Evolutionary conservation across 805 yeast species (phyloP).

Genomic region (Kodamaea leandrae): DNA sequence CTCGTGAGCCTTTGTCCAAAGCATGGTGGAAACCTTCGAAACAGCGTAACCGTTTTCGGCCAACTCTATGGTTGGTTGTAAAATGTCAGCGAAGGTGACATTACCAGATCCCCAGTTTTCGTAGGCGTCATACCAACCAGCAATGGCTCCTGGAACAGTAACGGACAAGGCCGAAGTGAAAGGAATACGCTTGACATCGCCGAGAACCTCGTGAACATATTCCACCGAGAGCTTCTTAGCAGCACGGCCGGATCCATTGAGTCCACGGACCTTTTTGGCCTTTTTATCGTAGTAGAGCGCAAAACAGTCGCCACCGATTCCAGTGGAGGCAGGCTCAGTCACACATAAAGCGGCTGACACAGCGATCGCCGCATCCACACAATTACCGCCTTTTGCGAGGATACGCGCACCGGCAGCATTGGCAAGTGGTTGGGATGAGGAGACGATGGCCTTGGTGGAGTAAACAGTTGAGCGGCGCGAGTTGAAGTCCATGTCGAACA

Average conservation of each 20-base stretch:
- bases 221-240: constrained; percentile 52
- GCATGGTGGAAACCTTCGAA: constrained; percentile 50
- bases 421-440: constrained; percentile 76
- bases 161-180: constrained; percentile 54
- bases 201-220: constrained; percentile 39
- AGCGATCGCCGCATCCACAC: constrained; percentile 64
- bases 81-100: constrained; percentile 53
- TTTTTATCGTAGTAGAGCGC: constrained; percentile 50
- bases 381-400: constrained; percentile 69
- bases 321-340: constrained; percentile 59
- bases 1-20: constrained; percentile 39
- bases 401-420: constrained; percentile 69
- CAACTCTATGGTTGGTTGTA: constrained; percentile 64
- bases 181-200: constrained; percentile 50
- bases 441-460: constrained; percentile 68
- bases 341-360: constrained; percentile 55
- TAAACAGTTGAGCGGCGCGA: constrained; percentile 75
- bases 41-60: constrained; percentile 70
- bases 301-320: constrained; percentile 70
- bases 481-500: constrained; percentile 30
- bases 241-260: constrained; percentile 76
- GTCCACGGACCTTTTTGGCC: constrained; percentile 54
- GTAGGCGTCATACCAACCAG: constrained; percentile 73
- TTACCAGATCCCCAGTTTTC: constrained; percentile 73
- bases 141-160: constrained; percentile 77